Percentiles rank a stretch among this genome's conserved stretches.
These are phyloP conservation scores for Astrephomene gubernaculifera DNA, from an alignment of 139 green algal genomes.

Conservation along the genomic window DNA sequence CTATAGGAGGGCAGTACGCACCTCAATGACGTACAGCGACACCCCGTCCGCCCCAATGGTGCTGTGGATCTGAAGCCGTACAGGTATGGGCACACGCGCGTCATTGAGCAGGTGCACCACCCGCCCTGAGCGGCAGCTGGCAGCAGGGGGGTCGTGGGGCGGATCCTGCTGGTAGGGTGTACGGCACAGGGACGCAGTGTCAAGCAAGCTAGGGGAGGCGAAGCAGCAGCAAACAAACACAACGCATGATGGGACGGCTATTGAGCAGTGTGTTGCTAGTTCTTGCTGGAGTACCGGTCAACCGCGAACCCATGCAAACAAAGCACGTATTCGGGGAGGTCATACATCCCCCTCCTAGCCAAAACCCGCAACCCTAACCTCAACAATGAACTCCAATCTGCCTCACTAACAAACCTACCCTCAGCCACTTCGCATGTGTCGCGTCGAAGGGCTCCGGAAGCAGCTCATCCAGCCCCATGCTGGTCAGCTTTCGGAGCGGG, in stretches of 20 bases:
- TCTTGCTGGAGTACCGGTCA: no score
- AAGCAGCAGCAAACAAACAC: no score
- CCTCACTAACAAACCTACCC: no score
- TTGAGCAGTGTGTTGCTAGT: no score
- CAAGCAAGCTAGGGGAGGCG: not conserved
- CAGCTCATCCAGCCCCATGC: conserved; percentile 47
- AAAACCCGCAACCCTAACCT: no score
- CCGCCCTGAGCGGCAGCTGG: conserved; percentile 52
- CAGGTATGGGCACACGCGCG: conserved; percentile 36
- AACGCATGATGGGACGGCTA: no score
- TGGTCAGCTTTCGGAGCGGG: conserved; percentile 5
- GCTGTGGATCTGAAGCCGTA: not conserved
- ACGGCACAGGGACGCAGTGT: not conserved
- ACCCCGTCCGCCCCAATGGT: not conserved
- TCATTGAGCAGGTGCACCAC: conserved; percentile 59
- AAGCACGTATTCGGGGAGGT: no score
- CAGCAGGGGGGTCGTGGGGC: not conserved
- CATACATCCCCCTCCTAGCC: no score
- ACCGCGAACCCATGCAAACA: no score
- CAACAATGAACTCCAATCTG: no score
- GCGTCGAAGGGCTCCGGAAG: conserved; percentile 51
- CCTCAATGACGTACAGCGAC: conserved; percentile 16
- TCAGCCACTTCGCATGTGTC: conserved; percentile 58
- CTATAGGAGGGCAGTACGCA: no score
- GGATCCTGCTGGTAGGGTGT: conserved; percentile 5